phyloP scores from a whole-genome alignment of 2,329 filamentous ascomycete genomes.

The Alternaria angustiovoidea region DNA sequence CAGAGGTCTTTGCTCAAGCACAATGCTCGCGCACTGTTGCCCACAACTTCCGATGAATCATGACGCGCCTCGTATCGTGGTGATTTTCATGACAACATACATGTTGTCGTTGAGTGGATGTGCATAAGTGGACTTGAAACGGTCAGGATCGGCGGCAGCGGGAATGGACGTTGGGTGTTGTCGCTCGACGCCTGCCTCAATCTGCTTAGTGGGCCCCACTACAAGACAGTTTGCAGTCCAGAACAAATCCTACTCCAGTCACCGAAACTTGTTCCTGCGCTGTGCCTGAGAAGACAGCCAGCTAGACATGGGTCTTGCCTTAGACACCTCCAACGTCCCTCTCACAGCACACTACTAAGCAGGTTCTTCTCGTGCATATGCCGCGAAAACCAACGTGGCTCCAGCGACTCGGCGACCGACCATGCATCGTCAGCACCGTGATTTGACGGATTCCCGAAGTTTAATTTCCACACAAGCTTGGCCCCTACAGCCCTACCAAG shows the following conservation, averaged over 20 bases:
- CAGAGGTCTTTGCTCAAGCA: not conserved
- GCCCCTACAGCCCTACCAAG: slow-evolving; percentile 15
- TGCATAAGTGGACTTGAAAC: slow-evolving; percentile 6
- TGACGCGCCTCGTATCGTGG: not conserved
- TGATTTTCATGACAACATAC: slow-evolving; percentile 9
- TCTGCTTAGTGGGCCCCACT: slow-evolving; percentile 7
- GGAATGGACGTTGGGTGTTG: slow-evolving; percentile 16
- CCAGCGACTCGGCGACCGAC: slow-evolving; percentile 19
- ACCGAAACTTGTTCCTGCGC: slow-evolving; percentile 23
- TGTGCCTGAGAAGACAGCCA: slow-evolving; percentile 23
- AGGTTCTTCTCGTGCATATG: slow-evolving; percentile 21
- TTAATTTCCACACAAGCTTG: slow-evolving; percentile 32
- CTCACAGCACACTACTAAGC: not conserved
- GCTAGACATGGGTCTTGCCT: slow-evolving; percentile 20
- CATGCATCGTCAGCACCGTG: slow-evolving; percentile 12
- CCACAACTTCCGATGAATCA: not conserved
- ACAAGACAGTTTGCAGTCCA: slow-evolving; percentile 15
- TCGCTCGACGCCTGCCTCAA: slow-evolving; percentile 13
- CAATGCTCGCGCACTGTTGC: not conserved
- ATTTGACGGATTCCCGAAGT: slow-evolving; percentile 17
- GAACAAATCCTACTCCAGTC: slow-evolving; percentile 14
- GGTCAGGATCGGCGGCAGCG: slow-evolving; percentile 12
- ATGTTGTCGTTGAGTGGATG: slow-evolving; percentile 10
- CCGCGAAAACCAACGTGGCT: slow-evolving; percentile 27
- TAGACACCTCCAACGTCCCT: slow-evolving; percentile 17